A percentile compares a stretch with the other conserved stretches of the same genome.
Conservation (phyloP, 805 yeast species). For the Wickerhamiella dianesei region DNA sequence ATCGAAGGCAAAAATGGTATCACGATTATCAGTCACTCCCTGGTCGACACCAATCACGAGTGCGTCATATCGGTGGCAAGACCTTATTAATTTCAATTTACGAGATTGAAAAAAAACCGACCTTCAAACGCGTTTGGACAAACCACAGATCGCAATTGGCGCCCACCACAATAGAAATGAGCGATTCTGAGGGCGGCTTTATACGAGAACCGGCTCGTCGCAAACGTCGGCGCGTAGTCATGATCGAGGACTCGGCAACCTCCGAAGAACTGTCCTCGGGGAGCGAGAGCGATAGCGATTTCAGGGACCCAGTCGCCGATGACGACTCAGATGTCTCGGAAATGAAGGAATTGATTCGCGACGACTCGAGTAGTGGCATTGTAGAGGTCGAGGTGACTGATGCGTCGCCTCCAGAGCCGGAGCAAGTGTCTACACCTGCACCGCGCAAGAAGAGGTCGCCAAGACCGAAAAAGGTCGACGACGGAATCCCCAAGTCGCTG, state of each 20-base stretch:
- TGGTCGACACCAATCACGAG: not conserved
- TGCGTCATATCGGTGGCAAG: not conserved
- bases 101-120: not conserved
- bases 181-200: constrained; percentile 6
- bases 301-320: not conserved
- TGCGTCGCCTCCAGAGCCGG: not conserved
- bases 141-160: constrained; percentile 1
- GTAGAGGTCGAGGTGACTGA: not conserved
- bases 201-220: constrained; percentile 1
- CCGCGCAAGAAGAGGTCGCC: too few relatives aligned
- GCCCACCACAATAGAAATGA: not conserved
- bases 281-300: constrained; percentile 1
- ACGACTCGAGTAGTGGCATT: too few relatives aligned
- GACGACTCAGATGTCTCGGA: not conserved
- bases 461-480: constrained; percentile 8
- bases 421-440: too few relatives aligned
- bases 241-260: not conserved
- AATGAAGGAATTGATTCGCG: not conserved
- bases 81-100: not conserved
- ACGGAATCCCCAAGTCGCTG: constrained; percentile 10
- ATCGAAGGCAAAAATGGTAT: too few relatives aligned
- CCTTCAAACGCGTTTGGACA: not conserved
- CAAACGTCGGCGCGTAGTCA: not conserved
- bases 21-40: too few relatives aligned
- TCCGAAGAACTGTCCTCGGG: not conserved